Evolutionary conservation across 805 yeast genomes (phyloP).

Genomic region (Nakazawaea wickerhamii): DNA sequence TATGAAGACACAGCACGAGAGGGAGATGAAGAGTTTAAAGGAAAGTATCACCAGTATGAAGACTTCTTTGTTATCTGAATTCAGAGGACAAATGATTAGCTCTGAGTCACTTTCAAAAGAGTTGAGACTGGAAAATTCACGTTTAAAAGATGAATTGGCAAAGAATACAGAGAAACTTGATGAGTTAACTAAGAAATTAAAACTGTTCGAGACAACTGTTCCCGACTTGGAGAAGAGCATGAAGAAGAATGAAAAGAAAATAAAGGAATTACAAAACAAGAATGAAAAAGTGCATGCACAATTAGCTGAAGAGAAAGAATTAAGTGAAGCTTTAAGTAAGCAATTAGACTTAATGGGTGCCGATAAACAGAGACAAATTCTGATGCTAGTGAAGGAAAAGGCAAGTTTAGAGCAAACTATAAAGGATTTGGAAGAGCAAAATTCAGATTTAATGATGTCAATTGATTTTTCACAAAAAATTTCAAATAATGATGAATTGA

Average conservation of each 20-base stretch:
- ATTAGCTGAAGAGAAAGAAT: conserved; percentile 40
- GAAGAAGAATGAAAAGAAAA: conserved; percentile 16
- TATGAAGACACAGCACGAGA: conserved; percentile 24
- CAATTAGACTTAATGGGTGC: conserved; percentile 32
- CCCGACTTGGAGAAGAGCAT: conserved; percentile 16
- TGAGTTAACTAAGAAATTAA: conserved; percentile 8
- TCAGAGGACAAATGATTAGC: not conserved
- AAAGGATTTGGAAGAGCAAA: conserved; percentile 53
- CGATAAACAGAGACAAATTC: not conserved
- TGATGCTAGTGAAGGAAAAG: conserved; percentile 23
- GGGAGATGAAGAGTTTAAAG: conserved; percentile 27
- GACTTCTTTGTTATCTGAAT: not conserved
- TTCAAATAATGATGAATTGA: conserved; percentile 35
- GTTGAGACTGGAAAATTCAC: conserved; percentile 21
- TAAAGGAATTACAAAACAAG: conserved; percentile 17
- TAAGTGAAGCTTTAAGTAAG: conserved; percentile 36
- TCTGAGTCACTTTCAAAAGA: not conserved
- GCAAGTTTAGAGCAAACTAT: conserved; percentile 32
- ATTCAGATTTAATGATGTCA: conserved; percentile 74
- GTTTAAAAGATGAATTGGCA: not conserved
- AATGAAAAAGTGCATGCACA: conserved; percentile 20
- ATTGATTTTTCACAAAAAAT: conserved; percentile 70
- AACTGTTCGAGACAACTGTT: conserved; percentile 5
- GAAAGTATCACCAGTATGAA: conserved; percentile 13
- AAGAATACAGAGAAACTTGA: conserved; percentile 21